Conservation (phyloP, 352 stramenopile genomes). For the Globisporangium rhizosaccharum region DNA sequence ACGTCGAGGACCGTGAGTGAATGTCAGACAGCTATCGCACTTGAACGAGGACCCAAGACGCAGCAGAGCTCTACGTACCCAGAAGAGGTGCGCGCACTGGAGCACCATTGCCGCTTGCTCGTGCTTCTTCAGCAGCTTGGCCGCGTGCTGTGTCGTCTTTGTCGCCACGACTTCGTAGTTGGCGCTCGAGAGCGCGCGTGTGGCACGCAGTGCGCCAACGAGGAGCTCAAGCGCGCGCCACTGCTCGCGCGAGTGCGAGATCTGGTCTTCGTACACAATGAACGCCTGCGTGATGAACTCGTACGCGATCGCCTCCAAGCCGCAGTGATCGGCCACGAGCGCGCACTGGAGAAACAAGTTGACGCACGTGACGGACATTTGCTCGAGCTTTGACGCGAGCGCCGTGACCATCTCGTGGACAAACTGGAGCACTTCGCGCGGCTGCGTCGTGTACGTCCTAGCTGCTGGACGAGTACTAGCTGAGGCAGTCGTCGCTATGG, state of each 20-base stretch:
- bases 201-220: slow-evolving; percentile 83
- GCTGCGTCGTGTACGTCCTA: slow-evolving; percentile 27
- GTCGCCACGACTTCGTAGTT: slow-evolving; percentile 96
- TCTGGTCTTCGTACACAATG: slow-evolving; percentile 96
- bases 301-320: slow-evolving; percentile 92
- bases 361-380: slow-evolving; percentile 74
- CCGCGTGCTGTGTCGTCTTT: slow-evolving; percentile 95
- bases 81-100: slow-evolving; percentile 95
- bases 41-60: not conserved
- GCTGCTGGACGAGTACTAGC: not conserved
- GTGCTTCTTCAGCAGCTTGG: slow-evolving; percentile 95
- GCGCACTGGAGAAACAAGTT: slow-evolving; percentile 95
- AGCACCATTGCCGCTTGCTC: slow-evolving; percentile 95
- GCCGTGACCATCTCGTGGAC: slow-evolving; percentile 96
- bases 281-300: slow-evolving; percentile 96
- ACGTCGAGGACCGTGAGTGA: not conserved
- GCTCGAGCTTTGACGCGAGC: slow-evolving; percentile 76
- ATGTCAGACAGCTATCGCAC: not conserved
- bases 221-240: slow-evolving; percentile 87
- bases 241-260: slow-evolving; percentile 90
- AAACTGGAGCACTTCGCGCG: slow-evolving; percentile 95
- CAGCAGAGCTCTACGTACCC: slow-evolving; percentile 33
- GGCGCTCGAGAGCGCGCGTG: slow-evolving; percentile 66
- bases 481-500: slow-evolving; percentile 21
- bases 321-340: slow-evolving; percentile 75